Conservation (phyloP, 225 moss, liverwort and hornwort species). For the Straminergon stramineum region DNA sequence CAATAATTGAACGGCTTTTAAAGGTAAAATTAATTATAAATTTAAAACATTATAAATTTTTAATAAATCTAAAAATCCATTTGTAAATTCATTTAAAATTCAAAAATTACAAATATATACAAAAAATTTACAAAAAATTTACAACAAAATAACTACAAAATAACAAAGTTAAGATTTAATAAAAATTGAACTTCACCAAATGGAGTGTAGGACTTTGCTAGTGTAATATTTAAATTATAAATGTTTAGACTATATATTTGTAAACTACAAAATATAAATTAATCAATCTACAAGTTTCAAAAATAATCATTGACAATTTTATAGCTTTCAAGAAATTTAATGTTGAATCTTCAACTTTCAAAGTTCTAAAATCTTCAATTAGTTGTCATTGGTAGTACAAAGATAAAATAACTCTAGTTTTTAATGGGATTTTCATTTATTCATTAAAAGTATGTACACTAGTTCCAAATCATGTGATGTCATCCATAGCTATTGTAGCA, state of each 20-base stretch:
- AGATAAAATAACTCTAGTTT: background rate
- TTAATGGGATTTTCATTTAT: background rate
- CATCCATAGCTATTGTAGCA: background rate
- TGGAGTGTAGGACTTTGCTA: too few relatives aligned
- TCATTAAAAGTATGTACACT: background rate
- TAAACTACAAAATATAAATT: background rate
- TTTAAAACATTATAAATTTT: background rate
- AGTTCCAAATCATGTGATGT: background rate
- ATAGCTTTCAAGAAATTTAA: background rate
- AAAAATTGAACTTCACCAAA: background rate
- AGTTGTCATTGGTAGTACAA: fast-evolving
- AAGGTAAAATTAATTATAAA: background rate
- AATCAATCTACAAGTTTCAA: background rate
- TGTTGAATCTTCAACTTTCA: background rate
- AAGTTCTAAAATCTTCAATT: background rate
- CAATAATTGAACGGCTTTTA: background rate
- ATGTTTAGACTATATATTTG: background rate
- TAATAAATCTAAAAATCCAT: too few relatives aligned
- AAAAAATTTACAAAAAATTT: background rate
- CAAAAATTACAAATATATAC: background rate
- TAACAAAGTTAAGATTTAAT: background rate
- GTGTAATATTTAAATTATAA: background rate
- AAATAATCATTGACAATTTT: background rate
- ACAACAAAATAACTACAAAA: background rate
- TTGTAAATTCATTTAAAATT: too few relatives aligned